Evolutionary conservation across 345 rosid genomes (phyloP), one percentile per base, ranked within the genome.

Genomic region (Salix purpurea): DNA sequence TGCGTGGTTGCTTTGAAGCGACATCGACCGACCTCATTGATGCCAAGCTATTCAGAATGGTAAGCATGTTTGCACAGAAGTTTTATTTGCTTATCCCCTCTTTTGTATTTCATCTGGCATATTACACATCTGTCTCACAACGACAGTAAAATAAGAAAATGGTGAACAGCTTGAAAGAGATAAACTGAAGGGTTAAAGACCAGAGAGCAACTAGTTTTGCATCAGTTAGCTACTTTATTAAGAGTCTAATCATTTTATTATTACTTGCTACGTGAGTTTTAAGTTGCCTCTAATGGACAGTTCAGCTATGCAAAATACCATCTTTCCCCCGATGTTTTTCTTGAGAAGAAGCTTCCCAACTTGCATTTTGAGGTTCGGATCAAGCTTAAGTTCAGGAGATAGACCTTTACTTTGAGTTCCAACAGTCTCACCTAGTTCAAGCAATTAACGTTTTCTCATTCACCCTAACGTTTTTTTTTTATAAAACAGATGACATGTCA

Each of bases 281-380:
- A 16, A 66, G 39, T 65, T 3, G 34, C 34, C 34, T 32, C 34
- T 32, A 32, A 30, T 12, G 18, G 56, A 65, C 40, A 65, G n/a
- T 32, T 24, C 2, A 34, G 69, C 64, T 19, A 48, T 30, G 82
- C 37, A 7, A 74, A 60, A 74, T 21, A 11, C 24, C 78, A 91
- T 92, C 91, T 86, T 64, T 89, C 95, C 76, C 87, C 82, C 2
- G 82, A 81, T 70, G 75, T 89, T 84, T 87, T 89, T 39, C 87
- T 84, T 9, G 81, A 85, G 79, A 91, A 88, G 67, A 91, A 81
- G 79, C 80, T 82, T 61, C 88, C 85, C 21, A 84, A 83, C 85
- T 89, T 89, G 87, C 83, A 88, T 75, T 83, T 91, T 62, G 92
- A 83, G 73, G 87, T 84, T 21, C 91, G 95, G 81, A 91, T 91